A percentile compares a stretch with the other conserved stretches of the same genome.
phyloP scores from a whole-genome alignment of 306 rosid genomes.

The Inga oerstediana region DNA sequence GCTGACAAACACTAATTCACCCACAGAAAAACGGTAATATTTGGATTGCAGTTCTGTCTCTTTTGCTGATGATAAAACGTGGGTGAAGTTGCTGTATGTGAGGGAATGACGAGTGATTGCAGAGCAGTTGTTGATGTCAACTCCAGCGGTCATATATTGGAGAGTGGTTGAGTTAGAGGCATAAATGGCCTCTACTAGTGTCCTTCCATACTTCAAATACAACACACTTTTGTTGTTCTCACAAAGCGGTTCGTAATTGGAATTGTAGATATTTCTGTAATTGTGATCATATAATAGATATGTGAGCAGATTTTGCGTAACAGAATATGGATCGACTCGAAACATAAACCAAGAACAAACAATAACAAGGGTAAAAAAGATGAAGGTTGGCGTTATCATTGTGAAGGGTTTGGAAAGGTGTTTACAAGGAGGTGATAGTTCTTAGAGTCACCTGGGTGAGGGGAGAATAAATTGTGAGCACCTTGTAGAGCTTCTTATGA shows the following conservation, averaged over 20 bases:
- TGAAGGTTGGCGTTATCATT: no score
- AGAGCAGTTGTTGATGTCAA: not conserved
- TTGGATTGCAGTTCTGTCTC: no score
- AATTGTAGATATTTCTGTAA: not conserved
- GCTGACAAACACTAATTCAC: not conserved
- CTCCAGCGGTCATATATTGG: not conserved
- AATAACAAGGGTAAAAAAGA: no score
- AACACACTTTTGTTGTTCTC: not conserved
- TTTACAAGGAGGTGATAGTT: no score
- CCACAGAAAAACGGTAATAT: not conserved
- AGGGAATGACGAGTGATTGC: not conserved
- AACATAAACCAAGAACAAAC: no score
- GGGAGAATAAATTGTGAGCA: no score
- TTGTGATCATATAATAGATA: not conserved
- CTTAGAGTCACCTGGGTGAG: no score
- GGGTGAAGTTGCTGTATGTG: not conserved
- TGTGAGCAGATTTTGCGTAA: no score
- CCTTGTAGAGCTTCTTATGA: no score
- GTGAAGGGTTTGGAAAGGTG: no score
- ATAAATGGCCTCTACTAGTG: not conserved
- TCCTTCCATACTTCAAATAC: not conserved
- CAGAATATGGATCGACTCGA: no score
- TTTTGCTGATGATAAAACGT: no score
- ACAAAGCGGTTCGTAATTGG: not conserved
- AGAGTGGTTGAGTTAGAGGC: not conserved